Conservation (phyloP, 2,329 filamentous ascomycete species). For the Phaeosphaeriaceae sp. region DNA sequence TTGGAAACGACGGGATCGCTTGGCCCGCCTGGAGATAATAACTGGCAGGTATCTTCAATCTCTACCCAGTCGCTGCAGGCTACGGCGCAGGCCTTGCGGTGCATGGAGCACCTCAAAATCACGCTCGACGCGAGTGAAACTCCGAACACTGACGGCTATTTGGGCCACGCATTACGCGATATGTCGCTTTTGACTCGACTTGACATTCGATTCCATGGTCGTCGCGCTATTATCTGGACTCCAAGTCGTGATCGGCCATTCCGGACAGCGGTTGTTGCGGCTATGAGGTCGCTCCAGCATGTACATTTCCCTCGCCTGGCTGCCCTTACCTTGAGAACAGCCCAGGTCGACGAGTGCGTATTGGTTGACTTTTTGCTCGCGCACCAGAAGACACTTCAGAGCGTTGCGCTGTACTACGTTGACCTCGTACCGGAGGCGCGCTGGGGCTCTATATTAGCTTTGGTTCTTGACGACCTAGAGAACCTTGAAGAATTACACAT, state of each 20-base stretch:
- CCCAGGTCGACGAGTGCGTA: neutral
- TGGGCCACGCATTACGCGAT: neutral
- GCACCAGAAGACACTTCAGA: neutral
- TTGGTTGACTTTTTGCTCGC: neutral
- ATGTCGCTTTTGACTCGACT: neutral
- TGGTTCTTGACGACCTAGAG: neutral
- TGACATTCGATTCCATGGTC: neutral
- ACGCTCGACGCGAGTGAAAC: neutral
- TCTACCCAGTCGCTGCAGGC: neutral
- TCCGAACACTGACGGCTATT: neutral
- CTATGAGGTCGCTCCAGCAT: neutral
- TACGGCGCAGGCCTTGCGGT: neutral
- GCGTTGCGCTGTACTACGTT: neutral
- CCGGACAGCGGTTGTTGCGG: neutral
- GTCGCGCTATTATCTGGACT: neutral
- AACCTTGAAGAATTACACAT: neutral
- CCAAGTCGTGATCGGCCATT: neutral
- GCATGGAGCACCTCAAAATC: neutral
- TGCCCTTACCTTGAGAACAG: neutral
- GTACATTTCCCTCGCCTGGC: neutral
- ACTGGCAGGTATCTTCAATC: neutral
- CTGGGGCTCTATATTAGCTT: neutral
- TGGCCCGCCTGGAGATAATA: neutral
- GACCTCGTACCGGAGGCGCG: neutral
- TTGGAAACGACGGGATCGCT: neutral